These are phyloP conservation scores for Ceratobasidium sp. DNA, from an alignment of 1,284 basidiomycete genomes.

Conservation along the genomic window DNA sequence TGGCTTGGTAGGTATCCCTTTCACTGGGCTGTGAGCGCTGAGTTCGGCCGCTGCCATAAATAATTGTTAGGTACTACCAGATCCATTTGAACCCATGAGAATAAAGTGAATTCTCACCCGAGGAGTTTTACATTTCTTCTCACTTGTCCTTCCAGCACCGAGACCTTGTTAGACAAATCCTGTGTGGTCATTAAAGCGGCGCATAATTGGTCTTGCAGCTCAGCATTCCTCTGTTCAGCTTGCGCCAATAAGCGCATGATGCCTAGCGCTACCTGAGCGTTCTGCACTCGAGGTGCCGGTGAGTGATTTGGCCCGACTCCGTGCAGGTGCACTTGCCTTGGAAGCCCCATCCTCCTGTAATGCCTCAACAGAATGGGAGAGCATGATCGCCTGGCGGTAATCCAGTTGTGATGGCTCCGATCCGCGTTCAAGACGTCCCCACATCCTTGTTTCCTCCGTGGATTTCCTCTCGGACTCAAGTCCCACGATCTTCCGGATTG, in stretches of 20 bases:
- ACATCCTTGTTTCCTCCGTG: slow-evolving; percentile 1
- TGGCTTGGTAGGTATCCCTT: too few relatives aligned
- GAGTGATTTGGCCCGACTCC: too few relatives aligned
- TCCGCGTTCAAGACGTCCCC: too few relatives aligned
- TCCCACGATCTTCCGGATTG: slow-evolving; percentile 6
- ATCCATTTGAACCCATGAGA: neutral
- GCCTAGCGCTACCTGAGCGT: too few relatives aligned
- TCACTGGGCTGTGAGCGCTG: too few relatives aligned
- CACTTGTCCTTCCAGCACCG: neutral
- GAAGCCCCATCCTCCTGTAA: too few relatives aligned
- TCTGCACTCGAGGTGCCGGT: too few relatives aligned
- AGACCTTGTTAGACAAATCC: neutral
- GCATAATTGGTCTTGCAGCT: neutral
- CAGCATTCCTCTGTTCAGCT: neutral
- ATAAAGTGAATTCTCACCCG: neutral
- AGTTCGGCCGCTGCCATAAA: neutral
- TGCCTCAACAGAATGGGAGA: too few relatives aligned
- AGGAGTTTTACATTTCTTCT: neutral
- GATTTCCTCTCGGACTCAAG: too few relatives aligned
- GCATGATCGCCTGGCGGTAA: too few relatives aligned
- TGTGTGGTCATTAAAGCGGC: neutral
- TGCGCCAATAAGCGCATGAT: neutral
- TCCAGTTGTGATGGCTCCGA: too few relatives aligned
- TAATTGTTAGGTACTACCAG: neutral
- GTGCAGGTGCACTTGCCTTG: too few relatives aligned